phyloP scores from a whole-genome alignment of 495 filamentous ascomycete species.

The Pseudoneurospora amorphoporcata region DNA sequence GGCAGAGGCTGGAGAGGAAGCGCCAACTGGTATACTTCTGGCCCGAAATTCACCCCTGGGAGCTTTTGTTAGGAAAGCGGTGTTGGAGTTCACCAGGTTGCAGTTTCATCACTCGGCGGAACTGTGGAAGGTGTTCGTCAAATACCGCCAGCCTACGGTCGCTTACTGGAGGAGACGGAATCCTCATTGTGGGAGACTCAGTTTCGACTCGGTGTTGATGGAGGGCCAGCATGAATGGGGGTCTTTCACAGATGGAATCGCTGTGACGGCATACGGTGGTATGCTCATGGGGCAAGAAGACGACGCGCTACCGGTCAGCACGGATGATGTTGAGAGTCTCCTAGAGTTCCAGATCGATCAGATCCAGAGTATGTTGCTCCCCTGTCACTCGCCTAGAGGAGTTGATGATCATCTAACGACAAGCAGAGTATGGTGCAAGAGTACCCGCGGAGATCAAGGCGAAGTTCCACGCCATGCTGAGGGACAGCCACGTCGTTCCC shows the following conservation, averaged over 20 bases:
- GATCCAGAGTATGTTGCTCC: constrained; percentile 58
- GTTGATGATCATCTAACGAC: background rate
- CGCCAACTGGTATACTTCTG: constrained; percentile 37
- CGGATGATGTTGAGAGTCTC: constrained; percentile 73
- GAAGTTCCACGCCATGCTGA: constrained; percentile 56
- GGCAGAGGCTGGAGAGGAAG: constrained; percentile 16
- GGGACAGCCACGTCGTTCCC: constrained; percentile 54
- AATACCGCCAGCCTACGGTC: constrained; percentile 67
- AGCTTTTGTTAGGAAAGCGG: constrained; percentile 65
- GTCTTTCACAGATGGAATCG: constrained; percentile 27
- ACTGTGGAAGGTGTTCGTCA: constrained; percentile 71
- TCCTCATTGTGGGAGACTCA: constrained; percentile 47
- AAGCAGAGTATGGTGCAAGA: constrained; percentile 44
- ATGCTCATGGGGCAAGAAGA: constrained; percentile 38
- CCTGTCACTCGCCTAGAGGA: background rate
- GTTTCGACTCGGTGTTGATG: constrained; percentile 57
- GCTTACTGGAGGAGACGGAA: constrained; percentile 59
- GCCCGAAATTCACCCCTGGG: constrained; percentile 71
- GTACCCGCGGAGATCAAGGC: constrained; percentile 56
- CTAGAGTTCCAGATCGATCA: constrained; percentile 80
- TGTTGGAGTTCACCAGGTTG: constrained; percentile 69
- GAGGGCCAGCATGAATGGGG: constrained; percentile 38
- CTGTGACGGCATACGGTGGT: constrained; percentile 52
- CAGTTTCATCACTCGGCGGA: constrained; percentile 66
- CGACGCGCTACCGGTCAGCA: constrained; percentile 43